Percentiles rank a stretch among this genome's conserved stretches.
phyloP scores from a whole-genome alignment of 2,329 filamentous ascomycete genomes.

The Fusarium temperatum region DNA sequence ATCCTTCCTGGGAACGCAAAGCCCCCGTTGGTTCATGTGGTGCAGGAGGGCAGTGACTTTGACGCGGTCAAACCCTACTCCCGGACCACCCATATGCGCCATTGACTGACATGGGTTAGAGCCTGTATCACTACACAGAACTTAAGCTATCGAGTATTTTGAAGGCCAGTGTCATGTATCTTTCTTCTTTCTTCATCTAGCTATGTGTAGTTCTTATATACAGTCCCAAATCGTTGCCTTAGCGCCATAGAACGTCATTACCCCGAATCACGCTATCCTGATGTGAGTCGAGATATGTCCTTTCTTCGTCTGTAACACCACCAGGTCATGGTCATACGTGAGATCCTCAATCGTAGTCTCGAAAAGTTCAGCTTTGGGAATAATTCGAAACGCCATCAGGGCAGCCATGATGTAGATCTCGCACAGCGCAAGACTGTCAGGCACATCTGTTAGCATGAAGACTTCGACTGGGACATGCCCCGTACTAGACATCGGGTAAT shows the following conservation, averaged over 20 bases:
- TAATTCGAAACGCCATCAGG: conserved; percentile 18
- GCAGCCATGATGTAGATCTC: conserved; percentile 32
- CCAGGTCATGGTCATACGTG: conserved; percentile 31
- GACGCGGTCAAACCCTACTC: background rate
- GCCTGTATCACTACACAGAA: background rate
- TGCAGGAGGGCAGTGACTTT: background rate
- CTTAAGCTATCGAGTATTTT: background rate
- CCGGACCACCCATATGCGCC: too few relatives aligned
- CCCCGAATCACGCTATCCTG: background rate
- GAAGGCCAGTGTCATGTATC: background rate
- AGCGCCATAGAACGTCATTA: background rate
- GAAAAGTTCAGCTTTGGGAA: conserved; percentile 22
- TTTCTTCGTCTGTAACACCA: conserved; percentile 34
- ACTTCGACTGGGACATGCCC: rapidly evolving
- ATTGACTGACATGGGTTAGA: too few relatives aligned
- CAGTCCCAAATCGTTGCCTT: background rate
- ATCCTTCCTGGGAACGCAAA: background rate
- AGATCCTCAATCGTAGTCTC: conserved; percentile 31
- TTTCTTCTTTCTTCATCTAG: background rate
- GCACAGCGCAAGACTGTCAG: conserved; percentile 27
- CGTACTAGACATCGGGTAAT: too few relatives aligned
- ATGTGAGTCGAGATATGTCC: conserved; percentile 22
- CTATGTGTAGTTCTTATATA: background rate
- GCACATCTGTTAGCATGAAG: background rate
- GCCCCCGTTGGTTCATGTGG: background rate